These are phyloP conservation scores for Fraxinus pennsylvanica DNA, from an alignment of 257 asterid genomes.

Conservation along the genomic window DNA sequence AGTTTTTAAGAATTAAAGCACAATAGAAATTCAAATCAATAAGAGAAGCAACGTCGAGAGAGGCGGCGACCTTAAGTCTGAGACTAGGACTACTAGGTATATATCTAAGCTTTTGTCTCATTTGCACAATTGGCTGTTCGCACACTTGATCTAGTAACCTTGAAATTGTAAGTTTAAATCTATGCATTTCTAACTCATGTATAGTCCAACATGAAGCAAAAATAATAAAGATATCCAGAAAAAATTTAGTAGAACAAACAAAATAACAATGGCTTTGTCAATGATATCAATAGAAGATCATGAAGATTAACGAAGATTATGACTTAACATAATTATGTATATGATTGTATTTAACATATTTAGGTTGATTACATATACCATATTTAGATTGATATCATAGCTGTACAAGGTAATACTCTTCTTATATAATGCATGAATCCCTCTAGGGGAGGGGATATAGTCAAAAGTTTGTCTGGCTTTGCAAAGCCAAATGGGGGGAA, in stretches of 20 bases:
- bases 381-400: too few species aligned
- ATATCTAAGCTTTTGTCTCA: not conserved
- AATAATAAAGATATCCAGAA: not conserved
- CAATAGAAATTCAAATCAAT: conserved; percentile 1
- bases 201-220: not conserved
- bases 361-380: too few species aligned
- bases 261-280: not conserved
- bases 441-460: too few species aligned
- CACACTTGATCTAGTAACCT: not conserved
- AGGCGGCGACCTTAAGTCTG: not conserved
- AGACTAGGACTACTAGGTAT: not conserved
- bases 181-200: not conserved
- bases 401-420: too few species aligned
- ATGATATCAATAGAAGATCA: too few species aligned
- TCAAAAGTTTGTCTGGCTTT: too few species aligned
- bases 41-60: not conserved
- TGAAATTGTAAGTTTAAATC: not conserved
- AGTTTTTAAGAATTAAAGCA: not conserved
- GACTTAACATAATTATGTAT: too few species aligned
- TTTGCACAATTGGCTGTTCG: not conserved
- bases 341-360: too few species aligned
- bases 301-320: too few species aligned
- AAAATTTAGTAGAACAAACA: not conserved
- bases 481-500: not conserved
- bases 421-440: too few species aligned